Base-by-base conservation (phyloP, 1,284 basidiomycete species). In the Schizophyllum commune region DNA sequence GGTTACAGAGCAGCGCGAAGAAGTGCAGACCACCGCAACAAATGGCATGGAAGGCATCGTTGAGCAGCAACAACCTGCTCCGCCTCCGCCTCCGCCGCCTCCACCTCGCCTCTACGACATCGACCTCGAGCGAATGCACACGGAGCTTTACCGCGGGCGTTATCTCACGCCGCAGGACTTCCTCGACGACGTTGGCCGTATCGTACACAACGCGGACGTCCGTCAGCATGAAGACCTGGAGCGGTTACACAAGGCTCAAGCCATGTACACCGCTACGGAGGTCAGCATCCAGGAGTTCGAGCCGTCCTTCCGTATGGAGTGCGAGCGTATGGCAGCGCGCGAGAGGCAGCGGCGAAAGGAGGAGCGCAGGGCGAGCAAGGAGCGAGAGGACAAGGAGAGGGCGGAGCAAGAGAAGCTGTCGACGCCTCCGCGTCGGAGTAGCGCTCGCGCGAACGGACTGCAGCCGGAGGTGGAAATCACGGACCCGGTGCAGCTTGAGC, bases 241-340 rank as follows among this genome's bases (percentile, higher is more conserved):
- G 9, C 79, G 91, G 51, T 73, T 92, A 33, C 83, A 86, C 68
- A 89, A 90, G 66, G 92, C 97, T 0, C 88, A 93, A 64, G 91
- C 94, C 59, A 94, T 99, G 94, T 83, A 88, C 62, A 95, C 88
- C 32, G 86, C 94, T 55, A 84, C 94, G 0, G 83, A 92, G 70
- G 87, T 98, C 63, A 89, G 94, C 75, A 83, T 97, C 60, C 87
- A 92, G 68, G 89, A 92, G 67, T 95, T 98, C 70, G 97, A 99
- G 71, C 82, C 84, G 0, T 81, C 84, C 56, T 92, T 98, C 73
- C 79, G 80, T 53, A 69, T 88, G 32, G 96, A 98, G 71, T 98
- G 96, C 72, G 89, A 91, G 72, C 81, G 91, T 61, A 96, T 96
- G 91, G 90, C 91, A 8, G 82, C 76, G 56, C 79, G 96, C 34